phyloP scores from a whole-genome alignment of 2,329 filamentous ascomycete genomes.

The Tolypocladium nubicola region DNA sequence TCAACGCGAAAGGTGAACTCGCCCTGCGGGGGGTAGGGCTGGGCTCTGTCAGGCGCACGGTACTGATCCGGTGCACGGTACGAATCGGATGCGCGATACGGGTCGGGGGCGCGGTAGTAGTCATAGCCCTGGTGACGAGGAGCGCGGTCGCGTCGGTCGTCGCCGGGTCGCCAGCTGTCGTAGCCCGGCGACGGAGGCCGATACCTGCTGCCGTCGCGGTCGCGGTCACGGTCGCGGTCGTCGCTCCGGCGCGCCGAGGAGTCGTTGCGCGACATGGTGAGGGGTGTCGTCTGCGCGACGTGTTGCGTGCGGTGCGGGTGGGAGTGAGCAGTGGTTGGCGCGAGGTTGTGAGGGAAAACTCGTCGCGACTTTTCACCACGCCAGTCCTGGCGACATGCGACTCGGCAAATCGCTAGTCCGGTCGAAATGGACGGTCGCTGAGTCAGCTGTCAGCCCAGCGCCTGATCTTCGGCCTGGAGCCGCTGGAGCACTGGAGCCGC shows the following conservation, averaged over 20 bases:
- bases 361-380: neutral
- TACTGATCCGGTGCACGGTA: constrained; percentile 6
- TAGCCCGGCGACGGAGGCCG: constrained; percentile 4
- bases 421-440: neutral
- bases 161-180: constrained; percentile 19
- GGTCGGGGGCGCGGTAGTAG: constrained; percentile 6
- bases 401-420: neutral
- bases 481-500: no score
- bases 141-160: constrained; percentile 12
- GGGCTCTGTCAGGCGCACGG: constrained; percentile 1
- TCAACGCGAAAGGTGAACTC: constrained; percentile 48
- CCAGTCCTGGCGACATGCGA: neutral
- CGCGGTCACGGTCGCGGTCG: neutral
- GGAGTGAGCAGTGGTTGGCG: neutral
- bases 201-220: constrained; percentile 1
- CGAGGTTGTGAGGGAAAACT: neutral
- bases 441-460: neutral
- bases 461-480: no score
- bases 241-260: neutral
- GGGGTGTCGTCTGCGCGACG: neutral
- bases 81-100: neutral
- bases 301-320: neutral
- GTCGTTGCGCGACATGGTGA: constrained; percentile 4
- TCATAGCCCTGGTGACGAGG: constrained; percentile 8
- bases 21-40: constrained; percentile 24